A percentile compares a stretch with the other conserved stretches of the same genome.
phyloP scores from a whole-genome alignment of 73 alveolate species.

The Paramecium tetraurelia region DNA sequence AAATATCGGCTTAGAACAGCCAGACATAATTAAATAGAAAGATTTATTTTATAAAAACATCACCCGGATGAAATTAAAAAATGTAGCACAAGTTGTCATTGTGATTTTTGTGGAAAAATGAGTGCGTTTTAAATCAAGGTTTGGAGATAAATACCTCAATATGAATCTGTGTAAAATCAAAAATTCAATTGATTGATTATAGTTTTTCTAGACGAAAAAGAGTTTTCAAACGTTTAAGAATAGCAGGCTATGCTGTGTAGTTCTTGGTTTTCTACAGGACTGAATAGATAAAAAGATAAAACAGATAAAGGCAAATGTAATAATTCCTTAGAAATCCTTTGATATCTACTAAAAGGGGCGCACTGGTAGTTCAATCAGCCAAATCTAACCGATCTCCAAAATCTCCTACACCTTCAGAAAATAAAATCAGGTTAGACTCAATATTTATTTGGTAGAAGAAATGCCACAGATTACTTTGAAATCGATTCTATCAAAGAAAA shows the following conservation, averaged over 20 bases:
- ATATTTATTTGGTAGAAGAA: not conserved
- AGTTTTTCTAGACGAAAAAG: conserved; percentile 16
- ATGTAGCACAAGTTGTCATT: conserved; percentile 4
- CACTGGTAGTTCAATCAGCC: not conserved
- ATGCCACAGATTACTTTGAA: not conserved
- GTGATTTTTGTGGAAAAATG: not conserved
- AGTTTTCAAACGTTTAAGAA: not conserved
- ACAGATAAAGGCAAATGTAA: not conserved
- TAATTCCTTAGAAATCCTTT: not conserved
- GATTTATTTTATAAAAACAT: not conserved
- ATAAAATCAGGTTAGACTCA: not conserved
- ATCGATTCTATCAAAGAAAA: not conserved
- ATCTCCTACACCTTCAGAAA: conserved; percentile 5
- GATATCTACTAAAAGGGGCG: not conserved
- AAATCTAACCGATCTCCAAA: not conserved
- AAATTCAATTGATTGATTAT: not conserved
- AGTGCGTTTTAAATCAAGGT: not conserved
- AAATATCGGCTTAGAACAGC: not conserved
- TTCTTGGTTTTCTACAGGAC: not conserved
- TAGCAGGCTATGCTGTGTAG: not conserved
- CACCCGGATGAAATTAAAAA: not conserved
- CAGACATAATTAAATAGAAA: not conserved
- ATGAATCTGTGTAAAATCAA: not conserved
- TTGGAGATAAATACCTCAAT: not conserved
- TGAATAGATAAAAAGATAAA: not conserved